A percentile compares a stretch with the other conserved stretches of the same genome.
phyloP scores from a whole-genome alignment of 108 stramenopile species.

The Phaeodactylum tricornutum region DNA sequence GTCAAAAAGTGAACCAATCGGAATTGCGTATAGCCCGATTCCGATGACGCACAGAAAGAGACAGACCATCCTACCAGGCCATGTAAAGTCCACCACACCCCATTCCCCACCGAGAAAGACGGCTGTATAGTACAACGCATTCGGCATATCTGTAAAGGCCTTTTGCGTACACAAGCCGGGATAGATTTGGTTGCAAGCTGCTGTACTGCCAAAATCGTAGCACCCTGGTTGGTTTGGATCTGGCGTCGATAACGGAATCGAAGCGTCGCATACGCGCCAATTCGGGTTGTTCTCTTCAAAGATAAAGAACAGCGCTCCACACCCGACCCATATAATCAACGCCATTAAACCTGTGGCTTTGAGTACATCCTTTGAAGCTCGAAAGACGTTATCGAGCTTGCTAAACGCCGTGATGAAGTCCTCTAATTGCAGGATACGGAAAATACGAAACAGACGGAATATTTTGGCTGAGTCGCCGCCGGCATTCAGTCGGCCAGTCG shows the following conservation, averaged over 20 bases:
- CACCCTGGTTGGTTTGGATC: constrained; percentile 51
- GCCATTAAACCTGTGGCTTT: constrained; percentile 86
- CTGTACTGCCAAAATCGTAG: constrained; percentile 61
- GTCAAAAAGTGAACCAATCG: constrained; percentile 84
- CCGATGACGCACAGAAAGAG: constrained; percentile 75
- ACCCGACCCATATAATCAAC: constrained; percentile 86
- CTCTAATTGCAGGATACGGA: constrained; percentile 85
- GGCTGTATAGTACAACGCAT: constrained; percentile 75
- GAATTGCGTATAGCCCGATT: constrained; percentile 83
- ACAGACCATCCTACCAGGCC: constrained; percentile 77
- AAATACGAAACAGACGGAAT: constrained; percentile 82
- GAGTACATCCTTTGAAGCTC: constrained; percentile 73
- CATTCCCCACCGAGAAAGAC: constrained; percentile 90
- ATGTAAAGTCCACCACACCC: constrained; percentile 89
- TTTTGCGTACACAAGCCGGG: constrained; percentile 69
- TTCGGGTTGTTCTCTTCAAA: constrained; percentile 81
- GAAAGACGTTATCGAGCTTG: constrained; percentile 88
- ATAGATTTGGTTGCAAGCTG: constrained; percentile 54
- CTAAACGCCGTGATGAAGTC: constrained; percentile 83
- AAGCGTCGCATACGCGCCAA: constrained; percentile 60
- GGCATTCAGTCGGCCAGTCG: constrained; percentile 22
- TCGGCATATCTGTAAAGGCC: constrained; percentile 68
- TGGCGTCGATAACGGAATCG: constrained; percentile 40
- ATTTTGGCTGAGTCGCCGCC: constrained; percentile 53
- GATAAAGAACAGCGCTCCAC: constrained; percentile 79